Percentiles rank a stretch among this genome's conserved stretches.
Conservation (phyloP, 2,329 filamentous ascomycete species). For the Acrodontium crateriforme region DNA sequence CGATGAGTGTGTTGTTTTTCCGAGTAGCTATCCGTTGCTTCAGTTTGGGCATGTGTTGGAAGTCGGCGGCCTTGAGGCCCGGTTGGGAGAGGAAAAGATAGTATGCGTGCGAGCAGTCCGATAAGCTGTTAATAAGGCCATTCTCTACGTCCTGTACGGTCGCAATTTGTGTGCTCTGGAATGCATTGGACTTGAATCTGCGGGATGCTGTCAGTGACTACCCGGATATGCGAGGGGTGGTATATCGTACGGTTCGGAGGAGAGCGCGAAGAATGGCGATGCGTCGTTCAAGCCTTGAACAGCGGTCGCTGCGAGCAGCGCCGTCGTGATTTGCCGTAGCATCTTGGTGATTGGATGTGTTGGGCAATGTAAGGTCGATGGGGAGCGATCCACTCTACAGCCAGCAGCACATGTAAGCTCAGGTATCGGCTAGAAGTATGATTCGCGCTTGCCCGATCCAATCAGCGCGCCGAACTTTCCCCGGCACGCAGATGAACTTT, state of each 20-base stretch:
- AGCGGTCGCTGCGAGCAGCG: conserved; percentile 12
- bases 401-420: too few relatives aligned
- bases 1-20: too few relatives aligned
- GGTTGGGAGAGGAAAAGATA: conserved; percentile 72
- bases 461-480: too few relatives aligned
- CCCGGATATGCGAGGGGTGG: conserved; percentile 6
- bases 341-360: conserved; percentile 9
- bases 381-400: too few relatives aligned
- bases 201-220: conserved; percentile 10
- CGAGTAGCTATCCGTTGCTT: too few relatives aligned
- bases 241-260: conserved; percentile 55
- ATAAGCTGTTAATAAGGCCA: conserved; percentile 27
- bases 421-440: too few relatives aligned
- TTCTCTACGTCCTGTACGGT: conserved; percentile 14
- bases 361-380: background rate
- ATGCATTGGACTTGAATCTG: conserved; percentile 6
- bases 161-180: conserved; percentile 15
- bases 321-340: conserved; percentile 10
- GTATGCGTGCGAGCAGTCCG: conserved; percentile 29
- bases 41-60: conserved; percentile 34
- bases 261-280: conserved; percentile 80
- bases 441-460: too few relatives aligned
- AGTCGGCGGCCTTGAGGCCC: conserved; percentile 56
- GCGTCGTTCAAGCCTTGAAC: conserved; percentile 69
- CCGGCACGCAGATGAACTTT: too few relatives aligned